Conservation (phyloP, 352 stramenopile genomes). For the Pythium insidiosum region DNA sequence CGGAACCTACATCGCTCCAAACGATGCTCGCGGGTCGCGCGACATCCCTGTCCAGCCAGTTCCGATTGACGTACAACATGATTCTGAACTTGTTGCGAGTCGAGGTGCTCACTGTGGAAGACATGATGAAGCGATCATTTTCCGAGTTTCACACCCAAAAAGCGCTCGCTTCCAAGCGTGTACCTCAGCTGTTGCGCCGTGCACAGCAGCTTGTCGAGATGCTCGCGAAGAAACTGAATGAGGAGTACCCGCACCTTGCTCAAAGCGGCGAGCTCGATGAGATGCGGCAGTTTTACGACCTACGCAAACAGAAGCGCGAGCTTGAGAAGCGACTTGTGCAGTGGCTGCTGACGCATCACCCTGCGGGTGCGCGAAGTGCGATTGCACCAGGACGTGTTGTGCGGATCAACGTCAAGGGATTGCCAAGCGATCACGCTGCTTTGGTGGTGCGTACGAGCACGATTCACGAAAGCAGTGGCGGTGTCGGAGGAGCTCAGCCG, state of each 20-base stretch:
- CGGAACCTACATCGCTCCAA: conserved; percentile 89
- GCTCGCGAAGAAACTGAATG: conserved; percentile 34
- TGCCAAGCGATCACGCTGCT: conserved; percentile 47
- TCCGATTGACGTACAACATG: conserved; percentile 99
- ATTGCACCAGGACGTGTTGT: conserved; percentile 58
- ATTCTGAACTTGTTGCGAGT: conserved; percentile 95
- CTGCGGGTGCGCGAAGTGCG: conserved; percentile 45
- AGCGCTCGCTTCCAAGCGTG: conserved; percentile 66
- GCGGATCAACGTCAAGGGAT: conserved; percentile 54
- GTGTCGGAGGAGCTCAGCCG: conserved; percentile 13
- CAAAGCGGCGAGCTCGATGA: conserved; percentile 42
- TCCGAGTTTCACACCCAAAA: conserved; percentile 95
- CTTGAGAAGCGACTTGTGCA: conserved; percentile 66
- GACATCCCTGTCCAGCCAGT: conserved; percentile 94
- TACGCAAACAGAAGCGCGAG: conserved; percentile 62
- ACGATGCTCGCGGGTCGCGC: conserved; percentile 95
- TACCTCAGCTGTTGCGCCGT: conserved; percentile 66
- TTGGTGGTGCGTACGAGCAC: conserved; percentile 52
- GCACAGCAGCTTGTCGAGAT: conserved; percentile 40
- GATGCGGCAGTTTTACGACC: conserved; percentile 59
- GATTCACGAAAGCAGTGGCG: conserved; percentile 3
- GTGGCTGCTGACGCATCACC: conserved; percentile 62
- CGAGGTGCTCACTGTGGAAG: conserved; percentile 83
- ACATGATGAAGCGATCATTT: conserved; percentile 98
- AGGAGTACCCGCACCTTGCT: conserved; percentile 59